Evolutionary conservation across 1,139 yeast species (phyloP).

Genomic region (Suhomyces wounanorum): DNA sequence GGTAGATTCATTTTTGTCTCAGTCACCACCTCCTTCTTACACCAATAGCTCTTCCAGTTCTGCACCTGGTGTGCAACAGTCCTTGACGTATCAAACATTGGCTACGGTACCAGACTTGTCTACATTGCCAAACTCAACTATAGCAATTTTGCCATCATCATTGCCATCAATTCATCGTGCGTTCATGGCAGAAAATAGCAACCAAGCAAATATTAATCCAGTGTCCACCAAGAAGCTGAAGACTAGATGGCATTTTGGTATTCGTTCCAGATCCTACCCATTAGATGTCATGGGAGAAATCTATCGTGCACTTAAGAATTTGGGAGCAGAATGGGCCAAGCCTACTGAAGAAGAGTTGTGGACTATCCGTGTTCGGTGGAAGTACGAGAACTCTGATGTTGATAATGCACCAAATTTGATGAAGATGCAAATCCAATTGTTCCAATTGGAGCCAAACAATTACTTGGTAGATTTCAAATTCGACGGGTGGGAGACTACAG

Average conservation of each 20-base stretch:
- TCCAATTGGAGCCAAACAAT: constrained; percentile 93
- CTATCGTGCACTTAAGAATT: constrained; percentile 85
- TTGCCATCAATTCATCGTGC: constrained; percentile 94
- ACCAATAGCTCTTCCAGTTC: constrained; percentile 29
- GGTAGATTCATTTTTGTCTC: constrained; percentile 53
- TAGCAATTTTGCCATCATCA: constrained; percentile 91
- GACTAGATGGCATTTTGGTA: constrained; percentile 99
- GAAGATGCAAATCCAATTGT: constrained; percentile 96
- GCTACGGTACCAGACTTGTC: constrained; percentile 54
- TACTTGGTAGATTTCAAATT: constrained; percentile 96
- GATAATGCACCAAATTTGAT: constrained; percentile 66
- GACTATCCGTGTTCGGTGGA: constrained; percentile 98
- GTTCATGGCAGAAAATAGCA: constrained; percentile 69
- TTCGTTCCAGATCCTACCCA: constrained; percentile 93
- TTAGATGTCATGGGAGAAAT: constrained; percentile 98
- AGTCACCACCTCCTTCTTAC: constrained; percentile 48
- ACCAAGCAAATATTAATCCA: constrained; percentile 63
- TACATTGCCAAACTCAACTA: constrained; percentile 62
- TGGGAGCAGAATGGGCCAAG: constrained; percentile 97
- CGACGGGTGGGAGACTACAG: constrained; percentile 83
- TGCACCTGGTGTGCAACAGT: constrained; percentile 49
- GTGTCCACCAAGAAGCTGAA: constrained; percentile 81
- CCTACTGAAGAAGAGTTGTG: constrained; percentile 93
- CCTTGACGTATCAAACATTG: constrained; percentile 51
- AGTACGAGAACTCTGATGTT: constrained; percentile 57